phyloP scores from a whole-genome alignment of 164 flowering plant species.

The Berberis thunbergii region DNA sequence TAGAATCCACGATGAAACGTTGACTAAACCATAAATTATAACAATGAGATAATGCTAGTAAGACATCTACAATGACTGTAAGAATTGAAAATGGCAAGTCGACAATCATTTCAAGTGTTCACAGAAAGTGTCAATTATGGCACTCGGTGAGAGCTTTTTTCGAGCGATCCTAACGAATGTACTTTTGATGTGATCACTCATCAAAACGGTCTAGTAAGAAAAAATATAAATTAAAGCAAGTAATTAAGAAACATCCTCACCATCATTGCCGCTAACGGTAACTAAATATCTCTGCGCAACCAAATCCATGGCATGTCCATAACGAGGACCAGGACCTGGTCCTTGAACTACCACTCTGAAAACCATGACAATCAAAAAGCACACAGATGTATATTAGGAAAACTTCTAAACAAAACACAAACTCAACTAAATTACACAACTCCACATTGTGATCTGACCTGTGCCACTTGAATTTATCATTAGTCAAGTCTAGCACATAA shows the following conservation, averaged over 20 bases:
- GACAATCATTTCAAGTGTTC: too few species aligned
- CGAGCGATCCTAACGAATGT: too few species aligned
- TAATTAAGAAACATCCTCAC: slow-evolving; percentile 27
- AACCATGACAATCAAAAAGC: neutral
- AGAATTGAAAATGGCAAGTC: too few species aligned
- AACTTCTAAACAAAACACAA: neutral
- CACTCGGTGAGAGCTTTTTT: too few species aligned
- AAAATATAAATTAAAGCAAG: neutral
- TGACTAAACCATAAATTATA: too few species aligned
- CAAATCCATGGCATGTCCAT: slow-evolving; percentile 90
- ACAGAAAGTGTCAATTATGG: too few species aligned
- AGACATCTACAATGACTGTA: too few species aligned
- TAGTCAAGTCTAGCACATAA: slow-evolving; percentile 85
- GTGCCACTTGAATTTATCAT: slow-evolving; percentile 94
- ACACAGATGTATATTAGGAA: neutral
- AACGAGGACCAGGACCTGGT: slow-evolving; percentile 86
- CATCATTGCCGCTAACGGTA: slow-evolving; percentile 86
- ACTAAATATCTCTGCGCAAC: slow-evolving; percentile 86
- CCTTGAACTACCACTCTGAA: slow-evolving; percentile 88
- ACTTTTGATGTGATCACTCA: neutral
- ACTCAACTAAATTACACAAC: neutral
- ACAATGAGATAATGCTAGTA: too few species aligned
- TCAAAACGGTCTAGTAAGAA: too few species aligned
- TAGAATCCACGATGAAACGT: too few species aligned
- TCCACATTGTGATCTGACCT: slow-evolving; percentile 33